A percentile compares a stretch with the other conserved stretches of the same genome.
Evolutionary conservation across 2,329 filamentous ascomycete species (phyloP).

Genomic region (Xylaria sp.): DNA sequence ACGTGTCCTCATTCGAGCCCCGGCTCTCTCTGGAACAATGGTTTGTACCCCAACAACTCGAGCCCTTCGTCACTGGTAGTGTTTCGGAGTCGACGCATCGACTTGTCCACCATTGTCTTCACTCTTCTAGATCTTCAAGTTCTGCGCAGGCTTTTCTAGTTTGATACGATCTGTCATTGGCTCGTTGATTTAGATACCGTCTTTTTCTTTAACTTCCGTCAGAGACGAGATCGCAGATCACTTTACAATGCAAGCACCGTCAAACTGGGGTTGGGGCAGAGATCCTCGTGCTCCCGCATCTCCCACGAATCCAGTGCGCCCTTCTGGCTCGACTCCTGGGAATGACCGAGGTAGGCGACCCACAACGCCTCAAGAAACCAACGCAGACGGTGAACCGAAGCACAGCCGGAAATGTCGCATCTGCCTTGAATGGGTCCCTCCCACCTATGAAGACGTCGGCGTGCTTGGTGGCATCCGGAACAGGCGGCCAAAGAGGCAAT

Average conservation of each 20-base stretch:
- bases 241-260: constrained; percentile 15
- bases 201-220: constrained; percentile 2
- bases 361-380: constrained; percentile 20
- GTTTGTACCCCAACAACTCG: constrained; percentile 17
- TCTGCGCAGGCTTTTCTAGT: neutral
- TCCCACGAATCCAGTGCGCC: constrained; percentile 4
- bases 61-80: constrained; percentile 11
- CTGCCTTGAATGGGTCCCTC: constrained; percentile 65
- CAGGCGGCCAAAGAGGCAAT: constrained; percentile 23
- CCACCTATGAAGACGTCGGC: constrained; percentile 38
- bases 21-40: constrained; percentile 8
- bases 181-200: neutral
- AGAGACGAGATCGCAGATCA: constrained; percentile 6
- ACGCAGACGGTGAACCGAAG: constrained; percentile 19
- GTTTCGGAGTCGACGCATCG: constrained; percentile 1
- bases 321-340: constrained; percentile 15
- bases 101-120: neutral
- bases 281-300: constrained; percentile 1
- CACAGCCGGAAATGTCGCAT: constrained; percentile 65
- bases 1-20: constrained; percentile 16
- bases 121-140: too few relatives aligned
- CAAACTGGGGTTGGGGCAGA: constrained; percentile 15
- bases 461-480: constrained; percentile 29
- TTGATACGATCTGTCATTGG: neutral
- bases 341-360: constrained; percentile 18